Percentiles rank a stretch among this genome's conserved stretches.
phyloP scores from a whole-genome alignment of 1,284 basidiomycete species.

The Irpex sp. region DNA sequence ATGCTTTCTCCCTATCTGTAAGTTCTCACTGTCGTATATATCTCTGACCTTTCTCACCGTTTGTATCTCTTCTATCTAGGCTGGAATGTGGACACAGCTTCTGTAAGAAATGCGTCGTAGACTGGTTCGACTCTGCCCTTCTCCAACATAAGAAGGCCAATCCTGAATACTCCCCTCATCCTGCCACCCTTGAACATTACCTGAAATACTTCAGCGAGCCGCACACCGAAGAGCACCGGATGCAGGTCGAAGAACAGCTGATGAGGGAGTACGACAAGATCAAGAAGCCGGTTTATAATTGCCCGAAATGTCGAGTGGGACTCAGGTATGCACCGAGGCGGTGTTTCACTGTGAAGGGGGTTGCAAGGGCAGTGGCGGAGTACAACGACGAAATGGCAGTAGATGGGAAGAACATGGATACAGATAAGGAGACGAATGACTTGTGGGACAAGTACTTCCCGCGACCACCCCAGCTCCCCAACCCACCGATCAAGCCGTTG shows the following conservation, averaged over 20 bases:
- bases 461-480: background rate
- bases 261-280: constrained; percentile 5
- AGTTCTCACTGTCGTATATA: constrained; percentile 21
- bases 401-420: constrained; percentile 21
- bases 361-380: constrained; percentile 45
- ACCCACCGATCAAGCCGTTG: background rate
- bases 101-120: constrained; percentile 57
- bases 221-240: constrained; percentile 17
- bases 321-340: constrained; percentile 51
- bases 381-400: constrained; percentile 35
- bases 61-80: constrained; percentile 29
- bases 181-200: constrained; percentile 13
- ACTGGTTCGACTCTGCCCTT: constrained; percentile 60
- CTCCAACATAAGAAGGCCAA: constrained; percentile 43
- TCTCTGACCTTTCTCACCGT: constrained; percentile 4
- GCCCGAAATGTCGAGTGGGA: constrained; percentile 57
- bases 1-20: constrained; percentile 67
- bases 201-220: constrained; percentile 16
- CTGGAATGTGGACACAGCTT: constrained; percentile 70
- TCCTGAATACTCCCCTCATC: constrained; percentile 40
- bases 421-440: constrained; percentile 23
- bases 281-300: constrained; percentile 50
- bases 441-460: constrained; percentile 53
- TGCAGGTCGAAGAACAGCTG: constrained; percentile 15
- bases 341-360: constrained; percentile 53